These are phyloP conservation scores for Scytalidium lignicola DNA, from an alignment of 2,329 filamentous ascomycete genomes.

Conservation along the genomic window DNA sequence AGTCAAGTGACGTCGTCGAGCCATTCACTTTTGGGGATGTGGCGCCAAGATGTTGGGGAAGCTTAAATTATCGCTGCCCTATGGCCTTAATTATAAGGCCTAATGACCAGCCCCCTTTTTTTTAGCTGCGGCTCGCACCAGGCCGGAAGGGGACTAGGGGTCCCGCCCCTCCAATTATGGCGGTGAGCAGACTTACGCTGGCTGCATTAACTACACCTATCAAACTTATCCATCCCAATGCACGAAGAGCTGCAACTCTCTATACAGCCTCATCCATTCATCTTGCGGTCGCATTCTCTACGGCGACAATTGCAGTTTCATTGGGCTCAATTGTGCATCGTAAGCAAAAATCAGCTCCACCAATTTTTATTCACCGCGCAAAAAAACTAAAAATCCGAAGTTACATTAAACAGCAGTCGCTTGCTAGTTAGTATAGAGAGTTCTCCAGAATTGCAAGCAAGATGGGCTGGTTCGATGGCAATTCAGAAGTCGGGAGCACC, in stretches of 20 bases:
- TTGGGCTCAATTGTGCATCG: too few relatives aligned
- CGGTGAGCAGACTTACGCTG: not conserved
- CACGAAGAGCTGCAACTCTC: not conserved
- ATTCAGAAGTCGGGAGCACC: constrained; percentile 24
- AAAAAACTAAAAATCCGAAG: not conserved
- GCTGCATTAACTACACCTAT: not conserved
- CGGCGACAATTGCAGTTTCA: too few relatives aligned
- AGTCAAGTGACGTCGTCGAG: not conserved
- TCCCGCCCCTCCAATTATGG: not conserved
- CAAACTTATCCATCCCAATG: not conserved
- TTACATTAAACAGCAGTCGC: not conserved
- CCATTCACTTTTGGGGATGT: not conserved
- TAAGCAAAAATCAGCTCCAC: too few relatives aligned
- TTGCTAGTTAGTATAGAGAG: not conserved
- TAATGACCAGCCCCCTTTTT: not conserved
- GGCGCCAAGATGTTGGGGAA: not conserved
- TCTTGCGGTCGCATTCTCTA: too few relatives aligned
- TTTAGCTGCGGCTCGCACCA: not conserved
- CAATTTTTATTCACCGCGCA: not conserved
- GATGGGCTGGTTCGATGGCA: constrained; percentile 43
- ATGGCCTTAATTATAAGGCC: not conserved
- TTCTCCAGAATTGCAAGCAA: constrained; percentile 4
- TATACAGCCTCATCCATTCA: too few relatives aligned
- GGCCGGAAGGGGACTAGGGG: not conserved
- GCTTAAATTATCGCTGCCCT: not conserved